Percentiles rank a stretch among this genome's conserved stretches.
These are phyloP conservation scores for Colletotrichum siamense DNA, from an alignment of 2,329 filamentous ascomycete species.

Conservation along the genomic window DNA sequence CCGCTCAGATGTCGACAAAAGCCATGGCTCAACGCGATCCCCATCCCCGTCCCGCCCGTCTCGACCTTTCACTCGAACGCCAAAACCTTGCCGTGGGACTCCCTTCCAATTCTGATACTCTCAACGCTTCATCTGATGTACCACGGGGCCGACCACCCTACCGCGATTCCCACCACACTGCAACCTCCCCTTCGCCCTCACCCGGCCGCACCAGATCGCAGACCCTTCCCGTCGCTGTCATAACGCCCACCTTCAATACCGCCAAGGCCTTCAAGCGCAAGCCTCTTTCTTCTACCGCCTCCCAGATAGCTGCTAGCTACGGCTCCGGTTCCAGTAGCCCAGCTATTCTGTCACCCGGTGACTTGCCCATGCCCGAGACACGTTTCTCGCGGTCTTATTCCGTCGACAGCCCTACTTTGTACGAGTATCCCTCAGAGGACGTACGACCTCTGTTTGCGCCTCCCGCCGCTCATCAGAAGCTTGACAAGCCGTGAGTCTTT, in stretches of 20 bases:
- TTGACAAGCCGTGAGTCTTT: conserved; percentile 19
- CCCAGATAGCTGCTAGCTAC: conserved; percentile 54
- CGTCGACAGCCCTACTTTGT: conserved; percentile 66
- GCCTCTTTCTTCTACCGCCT: conserved; percentile 62
- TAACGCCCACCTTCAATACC: conserved; percentile 7
- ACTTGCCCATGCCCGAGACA: conserved; percentile 55
- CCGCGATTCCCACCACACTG: conserved; percentile 18
- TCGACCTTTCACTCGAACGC: conserved; percentile 19
- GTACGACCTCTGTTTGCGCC: conserved; percentile 20
- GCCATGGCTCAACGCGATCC: conserved; percentile 20
- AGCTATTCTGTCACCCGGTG: conserved; percentile 33
- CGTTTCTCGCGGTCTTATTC: conserved; percentile 61
- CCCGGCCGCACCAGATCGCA: conserved; percentile 23
- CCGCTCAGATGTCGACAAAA: conserved; percentile 18
- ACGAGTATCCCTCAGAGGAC: conserved; percentile 54
- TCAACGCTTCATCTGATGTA: conserved; percentile 22
- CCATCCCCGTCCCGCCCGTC: conserved; percentile 11
- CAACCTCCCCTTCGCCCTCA: conserved; percentile 25
- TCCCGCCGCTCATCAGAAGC: conserved; percentile 16
- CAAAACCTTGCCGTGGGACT: conserved; percentile 14
- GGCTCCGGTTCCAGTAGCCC: conserved; percentile 38
- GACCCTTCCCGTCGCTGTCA: conserved; percentile 16
- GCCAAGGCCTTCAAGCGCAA: conserved; percentile 58
- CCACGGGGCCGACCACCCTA: conserved; percentile 12
- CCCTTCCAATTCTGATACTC: conserved; percentile 22